Evolutionary conservation across 306 rosid genomes (phyloP).

Genomic region (Albizia julibrissin): DNA sequence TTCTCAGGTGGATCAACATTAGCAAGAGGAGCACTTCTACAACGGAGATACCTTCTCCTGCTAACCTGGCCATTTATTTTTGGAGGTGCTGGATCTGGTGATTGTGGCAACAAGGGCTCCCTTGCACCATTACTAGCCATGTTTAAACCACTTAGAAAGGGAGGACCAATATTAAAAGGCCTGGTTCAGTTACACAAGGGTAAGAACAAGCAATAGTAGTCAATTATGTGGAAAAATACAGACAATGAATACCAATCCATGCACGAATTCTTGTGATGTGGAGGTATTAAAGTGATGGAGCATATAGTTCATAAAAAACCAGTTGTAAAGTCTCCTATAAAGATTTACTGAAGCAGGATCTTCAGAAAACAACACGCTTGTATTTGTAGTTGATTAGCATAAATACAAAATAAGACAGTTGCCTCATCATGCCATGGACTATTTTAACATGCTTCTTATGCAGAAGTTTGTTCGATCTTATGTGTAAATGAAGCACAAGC

Average conservation of each 20-base stretch:
- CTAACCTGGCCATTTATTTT: conserved; percentile 31
- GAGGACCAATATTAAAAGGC: conserved; percentile 24
- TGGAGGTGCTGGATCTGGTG: conserved; percentile 29
- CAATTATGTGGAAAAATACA: conserved; percentile 14
- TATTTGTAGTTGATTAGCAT: not conserved
- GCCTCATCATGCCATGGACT: not conserved
- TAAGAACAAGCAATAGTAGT: conserved; percentile 20
- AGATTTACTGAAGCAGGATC: not conserved
- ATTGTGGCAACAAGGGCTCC: conserved; percentile 44
- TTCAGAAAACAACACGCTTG: conserved; percentile 5
- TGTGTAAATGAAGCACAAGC: not conserved
- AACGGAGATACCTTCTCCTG: conserved; percentile 43
- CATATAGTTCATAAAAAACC: not conserved
- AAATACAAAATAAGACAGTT: not conserved
- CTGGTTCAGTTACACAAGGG: conserved; percentile 35
- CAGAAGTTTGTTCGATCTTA: not conserved
- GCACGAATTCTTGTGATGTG: not conserved
- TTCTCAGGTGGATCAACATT: conserved; percentile 7
- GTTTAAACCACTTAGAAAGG: conserved; percentile 21
- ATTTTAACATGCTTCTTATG: not conserved
- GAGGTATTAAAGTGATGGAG: not conserved
- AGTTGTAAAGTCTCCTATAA: not conserved
- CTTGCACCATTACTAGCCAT: conserved; percentile 53
- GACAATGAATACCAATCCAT: conserved; percentile 1
- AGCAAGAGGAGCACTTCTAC: conserved; percentile 61